Percentiles rank a stretch among this genome's conserved stretches.
Conservation (phyloP, 2,329 filamentous ascomycete species). For the Fusarium falciforme region DNA sequence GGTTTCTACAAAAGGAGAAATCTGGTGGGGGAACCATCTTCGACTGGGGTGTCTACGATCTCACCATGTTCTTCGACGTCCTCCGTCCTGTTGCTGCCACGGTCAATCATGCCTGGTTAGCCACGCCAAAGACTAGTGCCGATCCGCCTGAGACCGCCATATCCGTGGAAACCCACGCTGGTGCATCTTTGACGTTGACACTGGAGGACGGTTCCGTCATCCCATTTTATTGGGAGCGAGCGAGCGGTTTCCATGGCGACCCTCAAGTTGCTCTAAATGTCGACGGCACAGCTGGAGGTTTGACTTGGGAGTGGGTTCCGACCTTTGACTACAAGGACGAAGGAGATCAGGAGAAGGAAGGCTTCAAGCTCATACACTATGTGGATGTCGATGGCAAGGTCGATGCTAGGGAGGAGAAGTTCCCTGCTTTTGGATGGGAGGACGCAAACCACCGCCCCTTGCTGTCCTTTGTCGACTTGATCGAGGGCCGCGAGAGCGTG, state of each 20-base stretch:
- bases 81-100: conserved; percentile 15
- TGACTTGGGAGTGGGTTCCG: conserved; percentile 27
- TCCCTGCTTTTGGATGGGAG: conserved; percentile 23
- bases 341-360: conserved; percentile 1
- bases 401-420: conserved; percentile 8
- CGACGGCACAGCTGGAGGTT: conserved; percentile 14
- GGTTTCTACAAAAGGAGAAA: conserved; percentile 20
- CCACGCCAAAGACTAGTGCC: conserved; percentile 7
- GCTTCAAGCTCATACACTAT: conserved; percentile 20
- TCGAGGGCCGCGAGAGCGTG: conserved; percentile 16
- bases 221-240: conserved; percentile 20
- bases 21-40: conserved; percentile 21
- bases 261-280: conserved; percentile 15
- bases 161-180: conserved; percentile 21
- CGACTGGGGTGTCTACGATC: conserved; percentile 26
- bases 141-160: conserved; percentile 7
- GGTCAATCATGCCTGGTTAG: conserved; percentile 22
- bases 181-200: conserved; percentile 10
- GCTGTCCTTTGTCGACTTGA: conserved; percentile 19
- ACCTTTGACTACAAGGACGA: conserved; percentile 25
- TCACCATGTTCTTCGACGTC: conserved; percentile 28
- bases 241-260: conserved; percentile 21
- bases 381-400: conserved; percentile 17
- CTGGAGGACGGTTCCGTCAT: conserved; percentile 9
- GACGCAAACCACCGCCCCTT: conserved; percentile 22